Conservation (phyloP, 2,329 filamentous ascomycete genomes). For the Ophiobolus disseminans region DNA sequence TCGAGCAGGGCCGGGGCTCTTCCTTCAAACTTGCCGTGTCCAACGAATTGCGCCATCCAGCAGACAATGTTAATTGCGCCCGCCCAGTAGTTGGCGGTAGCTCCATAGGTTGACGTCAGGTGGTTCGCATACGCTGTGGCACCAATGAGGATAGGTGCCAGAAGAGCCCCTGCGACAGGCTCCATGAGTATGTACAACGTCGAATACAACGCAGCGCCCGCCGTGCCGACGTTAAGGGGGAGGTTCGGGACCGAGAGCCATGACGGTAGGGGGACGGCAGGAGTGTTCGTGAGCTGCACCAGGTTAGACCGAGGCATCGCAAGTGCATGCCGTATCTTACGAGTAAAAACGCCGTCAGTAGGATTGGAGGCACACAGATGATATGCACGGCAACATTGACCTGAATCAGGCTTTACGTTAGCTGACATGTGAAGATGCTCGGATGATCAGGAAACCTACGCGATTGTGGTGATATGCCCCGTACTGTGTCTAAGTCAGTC, state of each 20-base stretch:
- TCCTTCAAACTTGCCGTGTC: conserved; percentile 87
- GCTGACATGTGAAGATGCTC: conserved; percentile 25
- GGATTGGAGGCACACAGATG: conserved; percentile 77
- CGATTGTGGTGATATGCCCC: conserved; percentile 82
- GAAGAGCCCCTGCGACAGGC: conserved; percentile 82
- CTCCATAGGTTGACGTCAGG: conserved; percentile 69
- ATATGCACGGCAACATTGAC: conserved; percentile 82
- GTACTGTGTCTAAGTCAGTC: conserved; percentile 64
- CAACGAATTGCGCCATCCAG: conserved; percentile 91
- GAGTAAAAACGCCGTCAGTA: conserved; percentile 74
- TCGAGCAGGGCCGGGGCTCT: conserved; percentile 88
- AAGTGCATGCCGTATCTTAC: conserved; percentile 57
- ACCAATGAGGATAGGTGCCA: conserved; percentile 78
- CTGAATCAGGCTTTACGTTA: conserved; percentile 49
- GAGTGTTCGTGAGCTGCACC: conserved; percentile 63
- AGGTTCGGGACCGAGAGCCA: conserved; percentile 63
- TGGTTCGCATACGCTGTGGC: conserved; percentile 79
- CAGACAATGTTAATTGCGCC: conserved; percentile 72
- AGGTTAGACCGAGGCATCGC: conserved; percentile 13
- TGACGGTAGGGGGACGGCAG: conserved; percentile 61
- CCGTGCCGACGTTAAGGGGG: conserved; percentile 66
- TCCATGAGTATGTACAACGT: conserved; percentile 90
- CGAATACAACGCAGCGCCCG: conserved; percentile 69
- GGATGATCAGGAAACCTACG: conserved; percentile 50
- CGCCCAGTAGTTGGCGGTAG: conserved; percentile 69